Percentiles rank a stretch among this genome's conserved stretches.
Evolutionary conservation across 1,284 basidiomycete species (phyloP).

Genomic region (Cryptococcus sp.): DNA sequence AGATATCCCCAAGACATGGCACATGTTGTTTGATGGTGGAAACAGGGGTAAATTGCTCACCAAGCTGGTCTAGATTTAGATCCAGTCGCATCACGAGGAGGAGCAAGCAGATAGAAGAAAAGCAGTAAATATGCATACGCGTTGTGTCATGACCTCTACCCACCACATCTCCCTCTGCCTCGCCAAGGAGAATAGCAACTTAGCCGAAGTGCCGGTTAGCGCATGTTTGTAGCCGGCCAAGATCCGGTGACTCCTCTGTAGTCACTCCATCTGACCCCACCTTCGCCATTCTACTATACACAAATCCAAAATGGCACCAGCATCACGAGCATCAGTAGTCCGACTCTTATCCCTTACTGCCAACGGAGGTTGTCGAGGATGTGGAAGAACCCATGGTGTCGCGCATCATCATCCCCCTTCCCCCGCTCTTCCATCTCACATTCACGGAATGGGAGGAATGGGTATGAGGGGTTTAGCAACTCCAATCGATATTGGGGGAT

Average conservation of each 20-base stretch:
- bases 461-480: conserved; percentile 60
- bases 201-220: too few relatives aligned
- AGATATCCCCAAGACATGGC: conserved; percentile 38
- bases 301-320: conserved; percentile 27
- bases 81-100: too few relatives aligned
- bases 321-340: conserved; percentile 34
- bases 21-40: conserved; percentile 34
- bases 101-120: not conserved
- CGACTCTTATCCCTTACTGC: conserved; percentile 38
- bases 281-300: not conserved
- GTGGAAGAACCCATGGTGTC: conserved; percentile 32
- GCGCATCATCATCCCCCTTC: conserved; percentile 16
- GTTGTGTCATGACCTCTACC: too few relatives aligned
- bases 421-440: conserved; percentile 3
- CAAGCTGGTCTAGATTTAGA: conserved; percentile 18
- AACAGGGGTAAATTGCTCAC: conserved; percentile 45
- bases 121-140: too few relatives aligned
- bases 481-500: conserved; percentile 59
- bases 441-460: conserved; percentile 4
- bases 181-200: too few relatives aligned
- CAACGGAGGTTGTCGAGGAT: conserved; percentile 41
- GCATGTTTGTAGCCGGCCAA: too few relatives aligned
- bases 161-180: too few relatives aligned
- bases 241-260: too few relatives aligned
- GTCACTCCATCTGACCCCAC: too few relatives aligned